Base-by-base conservation (phyloP, 1,284 basidiomycete species). In the Apiotrichum veenhuisii region DNA sequence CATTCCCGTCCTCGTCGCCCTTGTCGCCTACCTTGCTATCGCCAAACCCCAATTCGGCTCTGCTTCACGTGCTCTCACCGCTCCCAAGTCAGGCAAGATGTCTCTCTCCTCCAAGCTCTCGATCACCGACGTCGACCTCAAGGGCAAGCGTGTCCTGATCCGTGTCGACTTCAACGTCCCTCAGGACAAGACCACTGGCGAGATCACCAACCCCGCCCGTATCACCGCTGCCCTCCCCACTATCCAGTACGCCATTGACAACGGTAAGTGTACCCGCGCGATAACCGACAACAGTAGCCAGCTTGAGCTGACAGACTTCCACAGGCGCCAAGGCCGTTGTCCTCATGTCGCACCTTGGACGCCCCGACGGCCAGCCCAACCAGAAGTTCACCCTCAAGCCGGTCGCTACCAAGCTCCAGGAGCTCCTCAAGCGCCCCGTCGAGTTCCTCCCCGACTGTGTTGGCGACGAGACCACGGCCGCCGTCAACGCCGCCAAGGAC, bases 131-230 rank as follows among this genome's bases (percentile, higher is more conserved):
- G 82, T 94, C 74, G 85, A 89, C 70, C 87, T 98, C 81, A 86
- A 85, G 72, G 89, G 82, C 75, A 75, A 77, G 68, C 89, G 89
- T 66, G 93, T 98, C 72, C 87, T 97, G 70, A 91, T 96, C 76
- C 88, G 92, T 65, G 91, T 98, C 69, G 96, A 98, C 84, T 98
- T 98, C 82, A 98, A 98, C 80, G 95, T 98, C 66, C 95, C 95
- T 65, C 71, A 72, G 66, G 80, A 81, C 69, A 81, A 81, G 80
- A 83, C 87, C 72, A 87, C 87, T 55, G 86, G 87, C 77, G 54
- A 55, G 56, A 95, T 98, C 82, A 96, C 95, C 54, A 98, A 98
- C 82, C 89, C 92, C 66, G 91, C 92, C 59, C 89, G 95, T 78
- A 96, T 98, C 79, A 87, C 91, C 45, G 95, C 94, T 45, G 95